Base-by-base conservation (phyloP, 2,329 filamentous ascomycete species). In the Penicillium sclerotiorum region DNA sequence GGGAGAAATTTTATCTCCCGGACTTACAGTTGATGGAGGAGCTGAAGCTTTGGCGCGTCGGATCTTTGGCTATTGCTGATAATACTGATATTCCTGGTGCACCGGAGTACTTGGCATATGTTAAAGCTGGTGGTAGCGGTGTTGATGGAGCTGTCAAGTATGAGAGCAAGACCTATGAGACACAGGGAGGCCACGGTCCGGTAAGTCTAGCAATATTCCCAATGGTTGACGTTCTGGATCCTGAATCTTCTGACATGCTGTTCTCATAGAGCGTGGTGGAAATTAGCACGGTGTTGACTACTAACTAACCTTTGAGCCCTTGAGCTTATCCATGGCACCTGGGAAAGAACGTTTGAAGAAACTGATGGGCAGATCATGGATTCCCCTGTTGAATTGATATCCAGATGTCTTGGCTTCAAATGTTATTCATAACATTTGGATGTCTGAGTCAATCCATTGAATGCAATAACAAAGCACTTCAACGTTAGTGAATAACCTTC, bases 31-130 rank as follows among this genome's bases (percentile, higher is more conserved):
- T 70, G 4, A 63, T 62, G 43, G 69, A 74, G 50, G 57, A 69
- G 8, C 48, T 72, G 22, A 53, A 57, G 2, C 44, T 75, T 21
- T 58, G 73, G 23, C 60, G 49, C 2, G 50, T 56, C 15, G 71
- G 72, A 1, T 66, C 63, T 1, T 15, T 66, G 12, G 60, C 69
- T 1, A 58, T 73, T 38, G 72, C 71, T 3, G 72, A 75, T 55
- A 75, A 74, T 48, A 69, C 68, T 4, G 64, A 72, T 50, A 55
- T 63, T 6, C 72, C 72, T 20, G 72, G 73, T 8, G 73, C 71
- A 9, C 73, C 73, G 8, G 62, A 70, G 9, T 76, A 76, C 55
- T 47, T 72, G 33, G 63, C 63, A 45, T 74, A 76, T 62, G 69
- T 76, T 7, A 57, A 62, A 49, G 55, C 45, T 20, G 63, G 67